These are phyloP conservation scores for Chrysoporthe cubensis DNA, from an alignment of 2,329 filamentous ascomycete genomes.

Conservation along the genomic window DNA sequence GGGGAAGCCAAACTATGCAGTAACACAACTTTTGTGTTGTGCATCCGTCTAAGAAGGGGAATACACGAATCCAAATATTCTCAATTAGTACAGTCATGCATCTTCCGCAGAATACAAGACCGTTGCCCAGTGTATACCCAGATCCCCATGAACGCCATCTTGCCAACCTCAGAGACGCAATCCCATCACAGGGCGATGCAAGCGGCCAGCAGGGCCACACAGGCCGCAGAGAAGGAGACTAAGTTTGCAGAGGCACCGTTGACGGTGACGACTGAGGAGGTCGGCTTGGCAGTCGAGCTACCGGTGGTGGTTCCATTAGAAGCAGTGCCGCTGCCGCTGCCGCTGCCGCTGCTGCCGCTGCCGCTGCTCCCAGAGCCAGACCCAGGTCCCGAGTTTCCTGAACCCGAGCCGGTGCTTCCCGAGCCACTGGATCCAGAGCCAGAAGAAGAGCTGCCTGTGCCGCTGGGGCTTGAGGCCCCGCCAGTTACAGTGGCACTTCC, in stretches of 20 bases:
- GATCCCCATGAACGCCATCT: not conserved
- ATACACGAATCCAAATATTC: not conserved
- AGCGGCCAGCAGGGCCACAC: not conserved
- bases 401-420: constrained; percentile 9
- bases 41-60: not conserved
- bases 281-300: constrained; percentile 7
- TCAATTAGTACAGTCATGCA: not conserved
- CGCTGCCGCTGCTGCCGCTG: not conserved
- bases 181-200: not conserved
- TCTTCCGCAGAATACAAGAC: not conserved
- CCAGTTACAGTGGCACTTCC: constrained; percentile 8
- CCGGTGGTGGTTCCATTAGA: constrained; percentile 12
- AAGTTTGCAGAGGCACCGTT: constrained; percentile 12
- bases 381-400: constrained; percentile 19
- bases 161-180: not conserved
- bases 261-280: constrained; percentile 6
- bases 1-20: not conserved
- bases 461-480: constrained; percentile 17
- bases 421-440: constrained; percentile 15
- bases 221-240: constrained; percentile 17
- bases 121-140: not conserved
- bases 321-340: constrained; percentile 8
- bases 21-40: not conserved
- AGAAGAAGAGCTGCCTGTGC: constrained; percentile 7
- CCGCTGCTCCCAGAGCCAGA: constrained; percentile 5